These are phyloP conservation scores for Penicillium paneum DNA, from an alignment of 2,329 filamentous ascomycete species.

Conservation along the genomic window DNA sequence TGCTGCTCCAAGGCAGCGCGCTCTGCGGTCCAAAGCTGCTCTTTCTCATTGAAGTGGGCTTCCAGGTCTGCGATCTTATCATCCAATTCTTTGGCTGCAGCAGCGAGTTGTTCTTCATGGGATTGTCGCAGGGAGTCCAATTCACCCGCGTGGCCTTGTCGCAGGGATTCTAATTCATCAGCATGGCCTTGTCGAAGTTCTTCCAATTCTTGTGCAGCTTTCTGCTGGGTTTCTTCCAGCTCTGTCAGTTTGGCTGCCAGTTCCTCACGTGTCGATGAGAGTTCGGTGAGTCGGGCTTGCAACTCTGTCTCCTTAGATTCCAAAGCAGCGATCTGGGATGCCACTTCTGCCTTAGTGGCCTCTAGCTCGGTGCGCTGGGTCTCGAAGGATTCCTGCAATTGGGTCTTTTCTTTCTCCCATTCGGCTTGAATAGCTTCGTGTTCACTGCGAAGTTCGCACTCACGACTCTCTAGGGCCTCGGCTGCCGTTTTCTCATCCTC, in stretches of 20 bases:
- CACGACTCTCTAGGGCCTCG: conserved; percentile 37
- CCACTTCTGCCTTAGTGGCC: conserved; percentile 27
- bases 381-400: conserved; percentile 37
- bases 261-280: conserved; percentile 28
- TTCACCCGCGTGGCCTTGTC: conserved; percentile 25
- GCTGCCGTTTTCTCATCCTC: conserved; percentile 42
- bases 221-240: conserved; percentile 30
- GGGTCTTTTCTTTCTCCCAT: conserved; percentile 39
- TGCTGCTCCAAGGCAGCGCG: conserved; percentile 32
- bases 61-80: conserved; percentile 29
- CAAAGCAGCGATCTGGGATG: conserved; percentile 33
- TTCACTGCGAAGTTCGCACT: conserved; percentile 45
- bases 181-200: conserved; percentile 24
- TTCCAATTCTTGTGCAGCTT: conserved; percentile 28
- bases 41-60: conserved; percentile 29
- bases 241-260: conserved; percentile 30
- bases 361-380: conserved; percentile 38
- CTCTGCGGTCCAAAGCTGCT: conserved; percentile 34
- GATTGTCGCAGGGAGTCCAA: conserved; percentile 24
- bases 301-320: conserved; percentile 35
- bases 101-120: conserved; percentile 28
- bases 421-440: conserved; percentile 34
- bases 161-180: conserved; percentile 26
- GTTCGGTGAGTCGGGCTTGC: conserved; percentile 26
- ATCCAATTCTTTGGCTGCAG: conserved; percentile 24